Conservation (phyloP, 2,329 filamentous ascomycete species). For the Mariannaea elegans region DNA sequence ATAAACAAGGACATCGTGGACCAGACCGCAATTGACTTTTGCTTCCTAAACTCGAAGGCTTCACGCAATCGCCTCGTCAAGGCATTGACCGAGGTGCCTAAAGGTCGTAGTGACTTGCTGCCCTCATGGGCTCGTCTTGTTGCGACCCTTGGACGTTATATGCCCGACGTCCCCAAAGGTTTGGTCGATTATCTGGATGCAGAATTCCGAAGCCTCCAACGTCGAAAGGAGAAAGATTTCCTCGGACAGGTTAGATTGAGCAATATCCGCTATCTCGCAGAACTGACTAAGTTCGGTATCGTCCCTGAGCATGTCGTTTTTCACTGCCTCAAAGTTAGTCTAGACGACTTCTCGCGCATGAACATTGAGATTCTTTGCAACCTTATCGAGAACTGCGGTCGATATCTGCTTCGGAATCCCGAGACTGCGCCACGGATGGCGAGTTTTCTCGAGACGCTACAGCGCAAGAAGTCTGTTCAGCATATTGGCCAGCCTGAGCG, state of each 20-base stretch:
- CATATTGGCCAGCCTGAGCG: slow-evolving; percentile 95
- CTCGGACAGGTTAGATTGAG: slow-evolving; percentile 90
- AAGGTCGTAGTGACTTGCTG: slow-evolving; percentile 89
- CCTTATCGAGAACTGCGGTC: slow-evolving; percentile 93
- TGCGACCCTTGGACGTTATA: slow-evolving; percentile 91
- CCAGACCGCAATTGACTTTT: slow-evolving; percentile 93
- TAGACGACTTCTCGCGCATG: slow-evolving; percentile 98
- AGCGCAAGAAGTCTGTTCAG: slow-evolving; percentile 94
- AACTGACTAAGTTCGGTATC: slow-evolving; percentile 97
- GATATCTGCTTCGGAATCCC: slow-evolving; percentile 90
- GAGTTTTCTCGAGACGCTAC: slow-evolving; percentile 92
- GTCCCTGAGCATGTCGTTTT: slow-evolving; percentile 99
- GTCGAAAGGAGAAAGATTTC: slow-evolving; percentile 97
- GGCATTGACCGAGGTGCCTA: slow-evolving; percentile 91
- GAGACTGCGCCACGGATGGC: slow-evolving; percentile 94
- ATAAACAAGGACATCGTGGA: slow-evolving; percentile 93
- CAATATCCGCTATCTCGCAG: slow-evolving; percentile 97
- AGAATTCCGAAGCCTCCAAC: slow-evolving; percentile 94
- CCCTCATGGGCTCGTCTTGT: slow-evolving; percentile 93
- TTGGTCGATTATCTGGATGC: slow-evolving; percentile 93
- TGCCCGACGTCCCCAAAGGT: slow-evolving; percentile 92
- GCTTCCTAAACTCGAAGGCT: slow-evolving; percentile 97
- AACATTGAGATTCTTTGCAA: slow-evolving; percentile 99
- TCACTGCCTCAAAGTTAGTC: slow-evolving; percentile 95
- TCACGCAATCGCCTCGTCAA: slow-evolving; percentile 95